Base-by-base conservation (phyloP, 2,329 filamentous ascomycete species). In the Diaporthe eres region DNA sequence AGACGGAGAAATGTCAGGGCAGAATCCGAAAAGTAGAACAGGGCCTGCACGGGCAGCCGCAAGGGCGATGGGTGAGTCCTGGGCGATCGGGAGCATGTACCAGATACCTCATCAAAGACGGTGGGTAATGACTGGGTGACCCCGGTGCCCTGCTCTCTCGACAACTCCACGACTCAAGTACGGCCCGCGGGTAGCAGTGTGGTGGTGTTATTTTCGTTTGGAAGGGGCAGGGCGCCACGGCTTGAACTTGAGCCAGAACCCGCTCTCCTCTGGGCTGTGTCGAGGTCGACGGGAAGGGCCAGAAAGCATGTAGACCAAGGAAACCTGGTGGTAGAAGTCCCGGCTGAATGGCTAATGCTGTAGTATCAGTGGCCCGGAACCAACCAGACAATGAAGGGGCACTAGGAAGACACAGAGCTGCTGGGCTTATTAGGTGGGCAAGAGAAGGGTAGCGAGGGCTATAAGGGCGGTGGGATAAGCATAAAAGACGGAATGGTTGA, bases 321-420 rank as follows among this genome's bases (percentile, higher is more conserved):
- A 77, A 81, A 80, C 83, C 82, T 81, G 82, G 77, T 81, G 80
- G 83, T 84, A 84, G 80, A 81, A 82, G 82, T 85, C 81, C 86
- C 85, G 86, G 86, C 86, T 87, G 85, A 87, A 87, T 86, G 84
- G 85, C 81, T 86, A 85, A 87, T 87, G 85, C 84, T 84, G 84
- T 86, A 82, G 81, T 79, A 83, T 81, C 81, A 81, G 80, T 79
- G 80, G 78, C 79, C 81, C 82, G 83, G 83, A 83, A 82, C 83
- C 81, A 85, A 83, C 78, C 75, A 79, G 78, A 77, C 78, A 79
- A 76, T 77, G 79, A 80, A 79, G 12, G 47, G 31, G 47, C 65
- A 68, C 65, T 39, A 68, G 77, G 74, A 75, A 78, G 79, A 79
- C 77, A 79, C 72, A 65, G 44, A 73, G 47, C 1, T 53, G 47